phyloP scores from a whole-genome alignment of 768 basidiomycete species.

The Calocera viscosa region DNA sequence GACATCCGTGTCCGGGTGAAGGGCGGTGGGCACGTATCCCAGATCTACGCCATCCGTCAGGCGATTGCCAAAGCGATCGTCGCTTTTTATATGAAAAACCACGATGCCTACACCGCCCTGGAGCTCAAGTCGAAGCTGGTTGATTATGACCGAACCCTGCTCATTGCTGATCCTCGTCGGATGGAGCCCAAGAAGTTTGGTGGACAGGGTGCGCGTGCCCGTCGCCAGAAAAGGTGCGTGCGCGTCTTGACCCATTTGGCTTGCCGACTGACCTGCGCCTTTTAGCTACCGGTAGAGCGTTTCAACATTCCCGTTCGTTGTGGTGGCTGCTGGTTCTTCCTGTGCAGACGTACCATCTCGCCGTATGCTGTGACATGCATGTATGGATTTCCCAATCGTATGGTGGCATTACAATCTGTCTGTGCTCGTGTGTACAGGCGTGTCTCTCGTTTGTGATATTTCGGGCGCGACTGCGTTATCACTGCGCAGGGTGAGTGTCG shows the following conservation, averaged over 20 bases:
- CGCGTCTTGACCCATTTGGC: neutral
- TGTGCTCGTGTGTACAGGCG: neutral
- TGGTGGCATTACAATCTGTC: neutral
- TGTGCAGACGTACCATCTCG: no score
- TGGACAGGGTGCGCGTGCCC: constrained; percentile 94
- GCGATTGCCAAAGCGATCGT: constrained; percentile 96
- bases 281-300: neutral
- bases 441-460: neutral
- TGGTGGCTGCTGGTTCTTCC: no score
- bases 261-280: neutral
- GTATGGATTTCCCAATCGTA: neutral
- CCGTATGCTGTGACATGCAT: neutral
- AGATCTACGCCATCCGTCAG: constrained; percentile 97
- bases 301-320: neutral
- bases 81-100: constrained; percentile 97
- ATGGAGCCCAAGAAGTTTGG: constrained; percentile 99
- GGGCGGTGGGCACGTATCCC: constrained; percentile 98
- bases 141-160: constrained; percentile 80
- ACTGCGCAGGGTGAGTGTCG: neutral
- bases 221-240: constrained; percentile 87
- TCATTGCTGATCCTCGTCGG: constrained; percentile 91
- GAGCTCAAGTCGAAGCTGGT: constrained; percentile 97
- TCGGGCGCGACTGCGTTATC: neutral
- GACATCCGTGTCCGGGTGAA: constrained; percentile 97
- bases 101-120: constrained; percentile 92